Evolutionary conservation across 345 rosid species (phyloP).

Genomic region (Cardamine resedifolia): DNA sequence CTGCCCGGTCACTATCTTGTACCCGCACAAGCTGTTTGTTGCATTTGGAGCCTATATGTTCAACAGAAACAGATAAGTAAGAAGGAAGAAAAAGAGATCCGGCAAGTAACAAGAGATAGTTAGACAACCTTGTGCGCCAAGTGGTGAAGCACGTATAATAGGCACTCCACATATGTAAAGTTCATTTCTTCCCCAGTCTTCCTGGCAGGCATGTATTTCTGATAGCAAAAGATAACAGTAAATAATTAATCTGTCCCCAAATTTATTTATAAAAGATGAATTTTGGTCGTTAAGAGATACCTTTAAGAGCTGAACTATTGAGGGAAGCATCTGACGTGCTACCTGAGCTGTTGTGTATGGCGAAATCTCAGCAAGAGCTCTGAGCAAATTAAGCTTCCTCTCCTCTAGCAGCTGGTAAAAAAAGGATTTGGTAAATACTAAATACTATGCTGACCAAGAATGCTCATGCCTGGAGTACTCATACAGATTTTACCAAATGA

Average conservation of each 20-base stretch:
- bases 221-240: conserved; percentile 26
- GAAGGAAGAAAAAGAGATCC: background rate
- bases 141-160: conserved; percentile 76
- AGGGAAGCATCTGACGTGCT: conserved; percentile 82
- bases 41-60: conserved; percentile 85
- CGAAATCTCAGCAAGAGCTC: conserved; percentile 80
- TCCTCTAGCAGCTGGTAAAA: conserved; percentile 77
- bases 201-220: conserved; percentile 88
- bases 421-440: conserved; percentile 13
- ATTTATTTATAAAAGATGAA: background rate
- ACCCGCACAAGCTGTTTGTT: conserved; percentile 87
- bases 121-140: conserved; percentile 73
- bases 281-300: conserved; percentile 34
- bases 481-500: background rate
- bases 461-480: background rate
- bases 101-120: background rate
- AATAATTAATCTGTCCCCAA: background rate
- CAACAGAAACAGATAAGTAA: conserved; percentile 34
- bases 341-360: conserved; percentile 75
- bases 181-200: conserved; percentile 86
- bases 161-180: conserved; percentile 85
- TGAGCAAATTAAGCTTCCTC: conserved; percentile 81
- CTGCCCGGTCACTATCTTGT: conserved; percentile 95
- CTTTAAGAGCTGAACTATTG: conserved; percentile 76
- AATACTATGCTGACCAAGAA: background rate